Percentiles rank a stretch among this genome's conserved stretches.
phyloP scores from a whole-genome alignment of 805 yeast genomes.

The Saccharomycopsis microspora region DNA sequence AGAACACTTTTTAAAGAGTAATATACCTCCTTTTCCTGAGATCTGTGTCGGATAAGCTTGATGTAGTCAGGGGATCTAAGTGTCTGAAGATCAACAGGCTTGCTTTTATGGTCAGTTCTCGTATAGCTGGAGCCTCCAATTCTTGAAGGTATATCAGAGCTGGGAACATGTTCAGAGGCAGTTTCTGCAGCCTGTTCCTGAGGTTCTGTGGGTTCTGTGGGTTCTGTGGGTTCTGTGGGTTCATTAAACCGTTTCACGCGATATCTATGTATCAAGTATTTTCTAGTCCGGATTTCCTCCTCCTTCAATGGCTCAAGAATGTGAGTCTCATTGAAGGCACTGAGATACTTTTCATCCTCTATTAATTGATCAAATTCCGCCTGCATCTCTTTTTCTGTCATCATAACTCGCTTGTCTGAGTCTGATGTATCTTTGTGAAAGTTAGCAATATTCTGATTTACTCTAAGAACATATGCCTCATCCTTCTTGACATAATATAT shows the following conservation, averaged over 20 bases:
- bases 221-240: conserved; percentile 2
- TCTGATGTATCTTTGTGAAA: background rate
- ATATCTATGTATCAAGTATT: background rate
- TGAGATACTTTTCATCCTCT: conserved; percentile 5
- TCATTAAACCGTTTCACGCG: background rate
- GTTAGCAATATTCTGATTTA: background rate
- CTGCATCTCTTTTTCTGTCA: background rate
- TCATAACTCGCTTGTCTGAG: background rate
- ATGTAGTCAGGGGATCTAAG: conserved; percentile 11
- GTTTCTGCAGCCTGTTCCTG: conserved; percentile 11
- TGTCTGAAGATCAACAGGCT: conserved; percentile 5
- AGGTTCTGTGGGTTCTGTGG: conserved; percentile 6
- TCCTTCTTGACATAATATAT: conserved; percentile 10
- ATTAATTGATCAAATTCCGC: conserved; percentile 1
- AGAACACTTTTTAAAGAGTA: conserved; percentile 14
- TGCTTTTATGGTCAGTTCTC: background rate
- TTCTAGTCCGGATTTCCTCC: conserved; percentile 3
- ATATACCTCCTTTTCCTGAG: background rate
- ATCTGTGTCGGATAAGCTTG: conserved; percentile 7
- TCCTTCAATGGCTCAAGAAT: conserved; percentile 5
- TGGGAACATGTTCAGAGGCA: background rate
- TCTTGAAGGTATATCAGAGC: background rate
- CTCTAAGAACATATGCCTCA: background rate
- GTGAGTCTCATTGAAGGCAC: background rate
- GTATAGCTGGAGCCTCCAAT: background rate